Evolutionary conservation across 2,329 filamentous ascomycete species (phyloP), one percentile per base, ranked within the genome.

Genomic region (Didymella lethalis): DNA sequence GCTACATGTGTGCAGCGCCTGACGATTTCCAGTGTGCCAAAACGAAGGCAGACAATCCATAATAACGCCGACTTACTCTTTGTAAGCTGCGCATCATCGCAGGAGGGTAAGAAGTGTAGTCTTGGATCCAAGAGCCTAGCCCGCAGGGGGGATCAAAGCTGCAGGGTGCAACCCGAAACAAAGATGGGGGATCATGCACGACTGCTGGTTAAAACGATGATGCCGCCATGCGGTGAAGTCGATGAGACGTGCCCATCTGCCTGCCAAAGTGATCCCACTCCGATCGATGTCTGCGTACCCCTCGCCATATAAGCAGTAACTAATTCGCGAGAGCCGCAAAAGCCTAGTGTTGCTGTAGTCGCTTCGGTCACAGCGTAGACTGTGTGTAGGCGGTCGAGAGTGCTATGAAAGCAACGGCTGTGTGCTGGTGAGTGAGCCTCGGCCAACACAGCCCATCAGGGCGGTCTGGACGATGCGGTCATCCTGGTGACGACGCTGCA

Each of bases 401-500:
- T 48, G 55, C 43, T 45, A 36, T 3, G 20, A 20, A 6, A 44
- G 47, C 25, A 45, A 23, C 20, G 52, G 36, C 32, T 40, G 26
- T 25, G 46, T 38, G 32, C 40, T 16, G 28, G 36, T 49, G 41
- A 50, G 16, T 45, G n/a, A 40, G n/a, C 26, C 25, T 31, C 50
- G 36, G n/a, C 26, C 45, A 46, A 18, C 28, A 29, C 34, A 31
- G 43, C 34, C 46, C 44, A 32, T 58, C 57, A 61, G 26, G 61
- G 54, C 50, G 54, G 61, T 40, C 47, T 52, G 31, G 34, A 45
- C 25, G 28, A 48, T 11, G 46, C 25, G n/a, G 34, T 47, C 61
- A 54, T 61, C 48, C 54, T 61, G 26, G 41, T 48, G 47, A 31
- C 43, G 45, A 46, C 40, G 23, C 48, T 55, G 62, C 61, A 28